A percentile compares a stretch with the other conserved stretches of the same genome.
These are phyloP conservation scores for Bondarzewia mesenterica DNA, from an alignment of 1,284 basidiomycete species.

Conservation along the genomic window DNA sequence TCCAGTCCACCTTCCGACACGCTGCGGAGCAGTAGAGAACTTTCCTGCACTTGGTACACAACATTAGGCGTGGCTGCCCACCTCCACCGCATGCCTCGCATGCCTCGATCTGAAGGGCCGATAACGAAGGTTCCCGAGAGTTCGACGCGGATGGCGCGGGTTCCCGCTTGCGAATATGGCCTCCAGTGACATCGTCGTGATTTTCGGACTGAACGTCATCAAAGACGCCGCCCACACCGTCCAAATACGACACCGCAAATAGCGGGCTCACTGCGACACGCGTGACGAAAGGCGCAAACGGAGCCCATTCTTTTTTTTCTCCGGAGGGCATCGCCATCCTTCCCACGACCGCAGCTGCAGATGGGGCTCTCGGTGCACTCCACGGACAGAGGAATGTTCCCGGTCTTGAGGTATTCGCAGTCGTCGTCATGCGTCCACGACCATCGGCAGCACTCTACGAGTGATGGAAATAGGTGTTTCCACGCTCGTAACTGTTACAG, in stretches of 20 bases:
- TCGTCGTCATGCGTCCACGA: slow-evolving; percentile 35
- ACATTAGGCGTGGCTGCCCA: slow-evolving; percentile 16
- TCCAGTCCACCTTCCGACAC: slow-evolving; percentile 24
- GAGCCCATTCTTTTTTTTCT: slow-evolving; percentile 22
- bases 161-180: slow-evolving; percentile 2
- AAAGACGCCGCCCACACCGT: slow-evolving; percentile 21
- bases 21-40: slow-evolving; percentile 20
- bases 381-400: slow-evolving; percentile 23
- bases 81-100: slow-evolving; percentile 20
- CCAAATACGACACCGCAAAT: slow-evolving; percentile 37
- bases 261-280: slow-evolving; percentile 39
- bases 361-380: slow-evolving; percentile 27
- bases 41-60: slow-evolving; percentile 17
- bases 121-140: neutral
- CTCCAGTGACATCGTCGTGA: neutral
- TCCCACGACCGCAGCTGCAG: slow-evolving; percentile 41
- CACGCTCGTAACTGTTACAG: too few species aligned
- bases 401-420: slow-evolving; percentile 35
- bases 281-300: slow-evolving; percentile 32
- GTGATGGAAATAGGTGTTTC: slow-evolving; percentile 36
- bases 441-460: slow-evolving; percentile 40
- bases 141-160: neutral
- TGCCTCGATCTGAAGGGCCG: slow-evolving; percentile 6
- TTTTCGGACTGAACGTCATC: neutral
- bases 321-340: slow-evolving; percentile 25